Base-by-base conservation (phyloP, 2,329 filamentous ascomycete genomes). In the Aureobasidium sp. region DNA sequence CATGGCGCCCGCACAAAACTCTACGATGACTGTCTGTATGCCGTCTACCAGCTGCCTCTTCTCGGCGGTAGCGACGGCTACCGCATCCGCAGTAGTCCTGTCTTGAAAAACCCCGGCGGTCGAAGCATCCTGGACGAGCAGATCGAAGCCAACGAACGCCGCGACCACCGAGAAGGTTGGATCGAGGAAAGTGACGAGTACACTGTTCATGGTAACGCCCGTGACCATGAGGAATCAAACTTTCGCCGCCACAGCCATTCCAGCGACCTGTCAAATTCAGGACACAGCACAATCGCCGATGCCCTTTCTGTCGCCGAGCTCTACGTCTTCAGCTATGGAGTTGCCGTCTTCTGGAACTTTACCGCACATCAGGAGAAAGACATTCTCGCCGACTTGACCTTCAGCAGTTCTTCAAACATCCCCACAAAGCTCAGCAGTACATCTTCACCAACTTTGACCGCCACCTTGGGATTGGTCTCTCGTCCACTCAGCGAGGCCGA, bases 321-420 rank as follows among this genome's bases (percentile, higher is more conserved):
- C 81, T 97, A 95, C 66, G 85, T 98, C 62, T 97, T 94, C 69
- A 91, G 88, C 14, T 98, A 98, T 65, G 93, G 93, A 17, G 91
- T 98, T 0, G 91, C 93, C 0, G 93, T 98, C 4, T 95, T 98
- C 67, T 98, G 93, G 93, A 98, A 98, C 68, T 96, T 98, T 62
- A 91, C 88, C 10, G 90, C 95, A 68, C 81, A 85, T 59, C 93
- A 98, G 67, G 93, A 98, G 68, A 96, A 95, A 70, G 90, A 96
- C 63, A 88, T 97, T 41, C 79, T 98, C 19, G 93, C 93, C 34
- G 93, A 98, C 68, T 75, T 98, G 51, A 93, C 90, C 1, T 97
- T 98, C 70, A 88, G 88, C 10, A 80, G 84, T 59, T 82, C 80
- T 51, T 80, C 85, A 55, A 79, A 48, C 19, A 25, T 54, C 7